These are phyloP conservation scores for Plasmopara halstedii DNA, from an alignment of 352 stramenopile species.

Conservation along the genomic window DNA sequence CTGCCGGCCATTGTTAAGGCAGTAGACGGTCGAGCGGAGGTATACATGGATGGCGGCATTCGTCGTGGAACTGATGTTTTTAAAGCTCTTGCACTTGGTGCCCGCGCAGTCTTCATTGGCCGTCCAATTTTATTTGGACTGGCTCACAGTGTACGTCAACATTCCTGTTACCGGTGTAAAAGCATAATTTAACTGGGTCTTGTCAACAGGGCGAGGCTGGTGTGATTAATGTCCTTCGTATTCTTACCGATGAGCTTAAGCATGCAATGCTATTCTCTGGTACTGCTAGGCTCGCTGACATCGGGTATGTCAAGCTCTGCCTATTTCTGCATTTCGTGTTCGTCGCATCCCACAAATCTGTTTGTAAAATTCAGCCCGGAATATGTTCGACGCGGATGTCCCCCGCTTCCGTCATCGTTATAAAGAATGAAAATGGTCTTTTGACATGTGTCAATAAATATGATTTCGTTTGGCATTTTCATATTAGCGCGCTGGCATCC, in stretches of 20 bases:
- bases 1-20: slow-evolving; percentile 86
- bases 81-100: slow-evolving; percentile 88
- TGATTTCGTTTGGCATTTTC: not conserved
- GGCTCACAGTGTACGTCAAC: slow-evolving; percentile 62
- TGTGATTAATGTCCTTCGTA: slow-evolving; percentile 82
- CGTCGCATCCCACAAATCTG: not conserved
- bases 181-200: not conserved
- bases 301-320: slow-evolving; percentile 34
- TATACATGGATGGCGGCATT: slow-evolving; percentile 93
- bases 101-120: slow-evolving; percentile 91
- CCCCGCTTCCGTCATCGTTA: slow-evolving; percentile 20
- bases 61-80: slow-evolving; percentile 93
- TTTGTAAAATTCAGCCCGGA: slow-evolving; percentile 11
- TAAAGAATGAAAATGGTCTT: slow-evolving; percentile 5
- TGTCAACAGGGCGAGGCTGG: slow-evolving; percentile 65
- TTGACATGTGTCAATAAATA: slow-evolving; percentile 1
- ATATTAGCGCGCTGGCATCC: too few relatives aligned
- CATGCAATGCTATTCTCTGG: slow-evolving; percentile 88
- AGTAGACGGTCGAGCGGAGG: slow-evolving; percentile 72
- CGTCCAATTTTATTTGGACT: slow-evolving; percentile 94
- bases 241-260: slow-evolving; percentile 90
- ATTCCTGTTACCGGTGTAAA: not conserved
- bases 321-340: not conserved
- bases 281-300: slow-evolving; percentile 57
- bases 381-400: slow-evolving; percentile 26